Base-by-base conservation (phyloP, 2,329 filamentous ascomycete genomes). In the Didymella lethalis region DNA sequence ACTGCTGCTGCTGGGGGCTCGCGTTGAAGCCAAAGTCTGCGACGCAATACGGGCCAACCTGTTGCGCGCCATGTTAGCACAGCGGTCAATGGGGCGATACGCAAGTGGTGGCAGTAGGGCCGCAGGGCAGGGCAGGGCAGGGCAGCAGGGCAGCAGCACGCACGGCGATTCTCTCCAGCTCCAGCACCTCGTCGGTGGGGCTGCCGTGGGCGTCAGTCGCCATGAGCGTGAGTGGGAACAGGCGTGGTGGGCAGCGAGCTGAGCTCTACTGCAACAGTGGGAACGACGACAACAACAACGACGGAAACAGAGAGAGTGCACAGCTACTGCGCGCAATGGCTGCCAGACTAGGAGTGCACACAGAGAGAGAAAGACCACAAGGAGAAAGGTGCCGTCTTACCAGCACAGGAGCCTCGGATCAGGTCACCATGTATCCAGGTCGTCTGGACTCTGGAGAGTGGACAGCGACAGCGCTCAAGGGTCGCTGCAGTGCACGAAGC, bases 1-100 rank as follows among this genome's bases (percentile, higher is more conserved):
- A 32, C 31, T 52, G 43, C 23, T 52, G 49, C 44, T 58, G 50
- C 45, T 55, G 51, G 48, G 69, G 64, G 50, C 62, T 75, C 48
- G 63, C 44, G 31, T 66, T 61, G 29, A 71, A 70, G 38, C 66
- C 64, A 67, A 75, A 77, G 62, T 69, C 65, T 66, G 76, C 75
- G 57, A 77, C 68, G 57, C 75, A 78, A 55, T 77, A 78, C 7
- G 75, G 75, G 46, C 75, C 75, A 62, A 76, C 72, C 75, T 78
- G 64, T 20, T 34, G n/a, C 16, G 25, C 36, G 40, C n/a, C 56
- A 43, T 49, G 67, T 77, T 69, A 77, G 75, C 70, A 64, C 23
- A 48, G 51, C 44, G 44, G 34, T 51, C 46, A 54, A 49, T 43
- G 26, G 41, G 40, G 29, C 51, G 47, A 31, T 34, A 52, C 57